Evolutionary conservation across 2,329 filamentous ascomycete species (phyloP).

Genomic region (Neonectria hederae): DNA sequence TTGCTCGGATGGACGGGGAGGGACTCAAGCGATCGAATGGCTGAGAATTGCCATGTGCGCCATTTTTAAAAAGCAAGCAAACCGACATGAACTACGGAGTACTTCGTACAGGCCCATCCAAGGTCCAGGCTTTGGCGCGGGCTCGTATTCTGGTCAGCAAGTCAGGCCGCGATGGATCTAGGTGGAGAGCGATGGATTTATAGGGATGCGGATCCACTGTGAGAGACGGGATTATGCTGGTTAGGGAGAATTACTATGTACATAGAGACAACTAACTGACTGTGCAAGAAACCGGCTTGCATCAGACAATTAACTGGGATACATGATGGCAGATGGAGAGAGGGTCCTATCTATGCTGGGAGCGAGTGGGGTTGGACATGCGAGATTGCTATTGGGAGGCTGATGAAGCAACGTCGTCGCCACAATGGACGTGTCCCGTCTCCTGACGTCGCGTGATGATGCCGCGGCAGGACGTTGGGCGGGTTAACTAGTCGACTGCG

Average conservation of each 20-base stretch:
- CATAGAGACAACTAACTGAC: not conserved
- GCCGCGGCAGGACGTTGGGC: not conserved
- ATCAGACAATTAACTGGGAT: not conserved
- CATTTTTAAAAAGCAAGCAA: conserved; percentile 3
- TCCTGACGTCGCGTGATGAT: conserved; percentile 20
- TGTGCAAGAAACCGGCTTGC: not conserved
- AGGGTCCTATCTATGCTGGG: not conserved
- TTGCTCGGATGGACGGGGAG: not conserved
- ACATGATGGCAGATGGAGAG: not conserved
- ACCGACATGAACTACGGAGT: not conserved
- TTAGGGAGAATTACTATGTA: not conserved
- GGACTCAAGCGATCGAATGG: not conserved
- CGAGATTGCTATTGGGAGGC: not conserved
- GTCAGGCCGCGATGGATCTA: not conserved
- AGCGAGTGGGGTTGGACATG: not conserved
- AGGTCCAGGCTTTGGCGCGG: not conserved
- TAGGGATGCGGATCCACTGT: too few relatives aligned
- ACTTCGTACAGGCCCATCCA: not conserved
- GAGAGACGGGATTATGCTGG: not conserved
- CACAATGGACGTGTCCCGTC: not conserved
- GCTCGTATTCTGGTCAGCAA: not conserved
- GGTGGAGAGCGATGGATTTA: not conserved
- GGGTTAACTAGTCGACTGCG: not conserved
- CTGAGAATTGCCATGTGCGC: not conserved
- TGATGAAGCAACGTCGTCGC: not conserved